Base-by-base conservation (phyloP, 768 basidiomycete genomes). In the Boletus rufocinnamomeus region DNA sequence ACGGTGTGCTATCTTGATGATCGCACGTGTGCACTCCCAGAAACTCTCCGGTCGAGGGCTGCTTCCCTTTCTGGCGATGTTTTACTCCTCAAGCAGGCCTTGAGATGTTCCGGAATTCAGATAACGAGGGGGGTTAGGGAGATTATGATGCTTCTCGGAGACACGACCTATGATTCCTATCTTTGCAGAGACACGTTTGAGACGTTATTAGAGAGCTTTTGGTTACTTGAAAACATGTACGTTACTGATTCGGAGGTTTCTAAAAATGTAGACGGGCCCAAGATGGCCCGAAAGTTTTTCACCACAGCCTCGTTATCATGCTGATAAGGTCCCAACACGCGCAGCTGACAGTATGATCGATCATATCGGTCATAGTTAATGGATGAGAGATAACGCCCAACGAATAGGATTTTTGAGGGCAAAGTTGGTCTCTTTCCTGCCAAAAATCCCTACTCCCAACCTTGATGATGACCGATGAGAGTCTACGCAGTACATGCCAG, bases 1-100 rank as follows among this genome's bases (percentile, higher is more conserved):
- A 47, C 16, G 54, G 48, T 28, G 55, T 55, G 58, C 35, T 59
- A 64, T 71, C 68, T 61, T 35, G 61, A 64, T 64, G 64, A 66
- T 69, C 56, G 21, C 64, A 64, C 62, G 63, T 63, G 66, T 64
- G 59, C 40, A 37, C 34, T 61, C 55, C 43, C 27, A 43, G 57
- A 54, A 54, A 41, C 17, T 40, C 25, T 48, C 54, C 55, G 44
- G 54, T 54, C 48, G 57, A 53, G 50, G 61, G 44, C 41, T n/a
- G 6, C 35, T 65, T 67, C 37, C 69, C 58, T 44, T 58, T 61
- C 44, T 41, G 62, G 58, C 21, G 25, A 25, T 41, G 34, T 56
- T 59, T 50, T 38, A 28, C 23, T 61, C 27, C 40, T 50, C 58
- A 49, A 55, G 62, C 66, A 38, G 58, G 59, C 25, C 57, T 61